These are phyloP conservation scores for Oleoguttula mirabilis DNA, from an alignment of 495 filamentous ascomycete genomes.

Conservation along the genomic window DNA sequence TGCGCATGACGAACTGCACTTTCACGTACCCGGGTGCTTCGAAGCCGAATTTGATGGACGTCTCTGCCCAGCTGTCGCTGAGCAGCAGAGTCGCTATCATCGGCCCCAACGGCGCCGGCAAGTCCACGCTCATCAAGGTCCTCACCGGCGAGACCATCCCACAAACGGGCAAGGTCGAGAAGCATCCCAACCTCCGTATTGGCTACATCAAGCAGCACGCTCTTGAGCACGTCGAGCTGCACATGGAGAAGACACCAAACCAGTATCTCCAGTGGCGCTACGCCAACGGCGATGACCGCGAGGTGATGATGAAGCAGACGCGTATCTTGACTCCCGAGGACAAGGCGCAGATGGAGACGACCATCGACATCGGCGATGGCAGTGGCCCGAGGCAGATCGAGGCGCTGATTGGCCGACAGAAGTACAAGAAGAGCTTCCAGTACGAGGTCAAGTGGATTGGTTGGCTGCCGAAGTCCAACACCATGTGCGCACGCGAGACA, in stretches of 20 bases:
- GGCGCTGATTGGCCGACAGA: conserved; percentile 85
- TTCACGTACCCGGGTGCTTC: conserved; percentile 79
- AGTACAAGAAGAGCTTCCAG: conserved; percentile 98
- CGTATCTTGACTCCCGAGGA: conserved; percentile 78
- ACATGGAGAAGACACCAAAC: conserved; percentile 96
- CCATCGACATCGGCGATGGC: conserved; percentile 71
- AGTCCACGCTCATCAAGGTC: conserved; percentile 95
- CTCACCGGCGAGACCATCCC: conserved; percentile 93
- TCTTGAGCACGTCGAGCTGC: conserved; percentile 98
- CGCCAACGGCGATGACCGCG: conserved; percentile 88
- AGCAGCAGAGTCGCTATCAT: conserved; percentile 94
- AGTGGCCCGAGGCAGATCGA: conserved; percentile 68
- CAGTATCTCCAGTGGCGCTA: conserved; percentile 99
- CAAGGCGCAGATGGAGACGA: conserved; percentile 78
- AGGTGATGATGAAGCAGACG: conserved; percentile 95
- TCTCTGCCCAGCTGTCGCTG: conserved; percentile 72
- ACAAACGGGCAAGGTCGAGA: conserved; percentile 79
- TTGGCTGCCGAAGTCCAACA: conserved; percentile 84
- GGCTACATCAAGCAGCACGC: conserved; percentile 99
- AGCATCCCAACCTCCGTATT: conserved; percentile 96
- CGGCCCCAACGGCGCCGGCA: conserved; percentile 93
- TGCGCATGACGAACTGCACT: conserved; percentile 83
- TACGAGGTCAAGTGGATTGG: conserved; percentile 95
- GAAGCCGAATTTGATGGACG: conserved; percentile 78
- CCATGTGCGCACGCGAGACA: conserved; percentile 85